A percentile compares a stretch with the other conserved stretches of the same genome.
These are phyloP conservation scores for Microbotryomycetes sp. DNA, from an alignment of 1,284 basidiomycete genomes.

Conservation along the genomic window DNA sequence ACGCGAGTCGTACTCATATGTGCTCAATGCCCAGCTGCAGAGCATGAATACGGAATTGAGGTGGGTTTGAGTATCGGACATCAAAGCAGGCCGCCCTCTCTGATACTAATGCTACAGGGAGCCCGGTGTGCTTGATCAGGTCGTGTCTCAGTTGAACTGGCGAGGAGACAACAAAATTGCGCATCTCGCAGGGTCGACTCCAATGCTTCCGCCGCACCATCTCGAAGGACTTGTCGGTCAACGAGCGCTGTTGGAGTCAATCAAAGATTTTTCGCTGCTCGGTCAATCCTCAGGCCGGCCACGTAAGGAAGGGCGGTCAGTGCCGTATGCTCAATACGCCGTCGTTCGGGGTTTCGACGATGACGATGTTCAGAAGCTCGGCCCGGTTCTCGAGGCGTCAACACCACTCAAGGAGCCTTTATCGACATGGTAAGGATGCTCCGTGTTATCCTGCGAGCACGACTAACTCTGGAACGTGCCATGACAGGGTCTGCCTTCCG, in stretches of 20 bases:
- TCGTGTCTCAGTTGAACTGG: constrained; percentile 52
- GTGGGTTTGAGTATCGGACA: constrained; percentile 1
- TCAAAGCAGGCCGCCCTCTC: not conserved
- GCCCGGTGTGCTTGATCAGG: constrained; percentile 4
- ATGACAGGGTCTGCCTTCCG: constrained; percentile 19
- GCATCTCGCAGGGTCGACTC: constrained; percentile 54
- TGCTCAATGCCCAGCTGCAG: constrained; percentile 20
- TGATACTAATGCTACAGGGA: constrained; percentile 7
- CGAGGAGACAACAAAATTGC: constrained; percentile 52
- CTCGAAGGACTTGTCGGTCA: not conserved
- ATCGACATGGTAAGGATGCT: constrained; percentile 11
- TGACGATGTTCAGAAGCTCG: constrained; percentile 20
- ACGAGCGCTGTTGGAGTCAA: not conserved
- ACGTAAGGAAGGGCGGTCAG: not conserved
- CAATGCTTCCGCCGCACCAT: constrained; percentile 36
- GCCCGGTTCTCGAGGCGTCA: constrained; percentile 18
- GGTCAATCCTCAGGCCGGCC: not conserved
- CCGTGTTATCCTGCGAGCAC: not conserved
- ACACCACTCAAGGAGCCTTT: constrained; percentile 21
- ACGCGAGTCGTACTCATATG: not conserved
- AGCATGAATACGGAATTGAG: constrained; percentile 19
- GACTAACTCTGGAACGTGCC: not conserved
- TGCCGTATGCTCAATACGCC: constrained; percentile 18
- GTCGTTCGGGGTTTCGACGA: constrained; percentile 21
- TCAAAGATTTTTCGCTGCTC: constrained; percentile 7